Conservation (phyloP, 441 rosid genomes). For the Erysimum cheiri region DNA sequence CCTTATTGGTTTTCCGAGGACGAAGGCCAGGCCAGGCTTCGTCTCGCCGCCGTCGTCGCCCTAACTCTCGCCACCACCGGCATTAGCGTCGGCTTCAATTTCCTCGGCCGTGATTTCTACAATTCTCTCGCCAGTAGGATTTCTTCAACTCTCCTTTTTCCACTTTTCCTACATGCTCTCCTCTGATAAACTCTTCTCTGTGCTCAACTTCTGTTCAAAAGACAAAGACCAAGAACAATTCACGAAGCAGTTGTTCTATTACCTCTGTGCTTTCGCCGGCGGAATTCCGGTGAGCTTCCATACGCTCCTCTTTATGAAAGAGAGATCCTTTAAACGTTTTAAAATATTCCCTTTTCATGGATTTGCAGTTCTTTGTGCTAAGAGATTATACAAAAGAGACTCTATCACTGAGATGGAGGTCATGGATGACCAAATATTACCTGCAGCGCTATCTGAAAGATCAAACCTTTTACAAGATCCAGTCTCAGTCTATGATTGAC, state of each 20-base stretch:
- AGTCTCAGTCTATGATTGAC: slow-evolving; percentile 89
- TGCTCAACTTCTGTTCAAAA: slow-evolving; percentile 27
- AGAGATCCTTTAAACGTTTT: background rate
- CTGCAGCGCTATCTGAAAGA: slow-evolving; percentile 77
- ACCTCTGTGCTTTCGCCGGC: slow-evolving; percentile 84
- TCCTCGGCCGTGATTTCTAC: slow-evolving; percentile 97
- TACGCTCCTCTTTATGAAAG: slow-evolving; percentile 8
- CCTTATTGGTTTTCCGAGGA: slow-evolving; percentile 94
- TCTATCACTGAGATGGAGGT: slow-evolving; percentile 88
- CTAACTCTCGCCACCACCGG: slow-evolving; percentile 91
- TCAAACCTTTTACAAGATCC: slow-evolving; percentile 87
- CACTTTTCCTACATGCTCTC: background rate
- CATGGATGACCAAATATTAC: slow-evolving; percentile 95
- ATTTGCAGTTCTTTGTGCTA: slow-evolving; percentile 79
- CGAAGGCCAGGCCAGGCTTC: slow-evolving; percentile 73
- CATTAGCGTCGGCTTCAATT: slow-evolving; percentile 90
- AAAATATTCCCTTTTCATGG: background rate
- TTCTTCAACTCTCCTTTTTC: slow-evolving; percentile 7
- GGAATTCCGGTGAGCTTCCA: slow-evolving; percentile 90
- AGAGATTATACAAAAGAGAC: slow-evolving; percentile 90
- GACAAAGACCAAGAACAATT: slow-evolving; percentile 96
- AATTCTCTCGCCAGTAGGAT: slow-evolving; percentile 85
- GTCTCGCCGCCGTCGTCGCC: slow-evolving; percentile 83
- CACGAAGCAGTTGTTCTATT: slow-evolving; percentile 84
- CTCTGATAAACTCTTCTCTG: slow-evolving; percentile 12